Evolutionary conservation across 1,139 yeast genomes (phyloP), one percentile per base, ranked within the genome.

Genomic region (Geotrichum restrictum): DNA sequence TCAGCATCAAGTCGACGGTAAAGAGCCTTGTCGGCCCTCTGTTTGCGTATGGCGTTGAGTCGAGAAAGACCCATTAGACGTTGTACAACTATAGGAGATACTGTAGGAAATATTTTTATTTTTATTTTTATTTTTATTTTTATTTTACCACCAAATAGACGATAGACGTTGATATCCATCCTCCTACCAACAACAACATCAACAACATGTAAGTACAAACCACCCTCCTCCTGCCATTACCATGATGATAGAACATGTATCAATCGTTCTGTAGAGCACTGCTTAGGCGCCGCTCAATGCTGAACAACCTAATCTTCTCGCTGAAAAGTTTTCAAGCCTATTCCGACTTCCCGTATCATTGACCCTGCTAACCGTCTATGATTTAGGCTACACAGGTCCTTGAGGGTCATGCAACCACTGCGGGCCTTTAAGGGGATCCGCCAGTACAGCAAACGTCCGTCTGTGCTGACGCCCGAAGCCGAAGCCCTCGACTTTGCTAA

Each of bases 1-100:
- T 77, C 54, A 69, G 73, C 53, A 61, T 77, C 63, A 88, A 86
- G 74, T 67, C 68, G 41, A 65, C 64, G 8, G 58, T 80, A 56
- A 74, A 75, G 62, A 69, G 68, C 57, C 59, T 69, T 50, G 74
- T 63, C 22, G 65, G 67, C n/a, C 47, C 55, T 27, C 24, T 55
- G 42, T 48, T 52, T 14, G 50, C 41, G 10, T 34, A 42, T 21
- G 47, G 41, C 33, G 42, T 31, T 19, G 52, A 49, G 7, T 27
- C 41, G n/a, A 47, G 52, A 42, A 51, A 54, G 52, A 32, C 51
- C 29, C 31, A 40, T 33, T 53, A 53, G 45, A 29, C n/a, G n/a
- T n/a, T n/a, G n/a, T n/a, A n/a, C n/a, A n/a, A n/a, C n/a, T 24
- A n/a, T n/a, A n/a, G n/a, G 42, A 39, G 18, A 39, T 19, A 18